Percentiles rank a stretch among this genome's conserved stretches.
Evolutionary conservation across 352 stramenopile genomes (phyloP).

Genomic region (Pythium scleroteichum): DNA sequence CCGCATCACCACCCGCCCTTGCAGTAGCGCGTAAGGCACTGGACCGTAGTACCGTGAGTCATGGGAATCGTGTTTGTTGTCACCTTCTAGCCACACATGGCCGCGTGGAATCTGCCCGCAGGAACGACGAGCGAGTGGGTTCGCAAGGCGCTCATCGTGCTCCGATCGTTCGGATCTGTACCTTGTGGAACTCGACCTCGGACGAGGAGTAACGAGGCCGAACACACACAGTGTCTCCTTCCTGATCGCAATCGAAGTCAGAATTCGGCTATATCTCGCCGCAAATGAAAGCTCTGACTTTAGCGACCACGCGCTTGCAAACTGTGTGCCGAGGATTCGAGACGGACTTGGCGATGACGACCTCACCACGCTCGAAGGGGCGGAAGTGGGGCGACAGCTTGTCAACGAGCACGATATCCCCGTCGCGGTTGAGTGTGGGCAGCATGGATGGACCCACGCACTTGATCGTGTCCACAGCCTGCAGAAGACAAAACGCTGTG

Average conservation of each 20-base stretch:
- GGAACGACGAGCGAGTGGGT: too few species aligned
- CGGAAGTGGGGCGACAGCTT: slow-evolving; percentile 78
- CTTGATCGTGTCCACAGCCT: slow-evolving; percentile 81
- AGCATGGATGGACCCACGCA: slow-evolving; percentile 91
- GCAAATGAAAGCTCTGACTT: slow-evolving; percentile 27
- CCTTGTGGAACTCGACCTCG: slow-evolving; percentile 77
- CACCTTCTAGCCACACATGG: slow-evolving; percentile 96
- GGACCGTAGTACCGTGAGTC: slow-evolving; percentile 96
- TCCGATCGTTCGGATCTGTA: slow-evolving; percentile 1
- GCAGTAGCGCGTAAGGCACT: slow-evolving; percentile 90
- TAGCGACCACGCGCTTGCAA: slow-evolving; percentile 89
- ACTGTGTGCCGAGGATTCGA: slow-evolving; percentile 85
- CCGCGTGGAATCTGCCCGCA: slow-evolving; percentile 81
- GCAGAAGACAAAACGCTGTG: slow-evolving; percentile 67
- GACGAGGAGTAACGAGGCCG: slow-evolving; percentile 67
- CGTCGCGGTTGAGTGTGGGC: slow-evolving; percentile 86
- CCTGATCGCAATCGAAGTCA: slow-evolving; percentile 22
- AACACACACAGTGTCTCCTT: slow-evolving; percentile 82
- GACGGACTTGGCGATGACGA: slow-evolving; percentile 88
- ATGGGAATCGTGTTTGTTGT: slow-evolving; percentile 95
- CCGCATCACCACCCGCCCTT: slow-evolving; percentile 87
- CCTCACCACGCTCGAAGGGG: slow-evolving; percentile 68
- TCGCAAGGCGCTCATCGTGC: too few species aligned
- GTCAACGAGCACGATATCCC: slow-evolving; percentile 90
- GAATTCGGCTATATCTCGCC: neutral